Conservation (phyloP, 1,284 basidiomycete genomes). For the Naganishia liquefaciens region DNA sequence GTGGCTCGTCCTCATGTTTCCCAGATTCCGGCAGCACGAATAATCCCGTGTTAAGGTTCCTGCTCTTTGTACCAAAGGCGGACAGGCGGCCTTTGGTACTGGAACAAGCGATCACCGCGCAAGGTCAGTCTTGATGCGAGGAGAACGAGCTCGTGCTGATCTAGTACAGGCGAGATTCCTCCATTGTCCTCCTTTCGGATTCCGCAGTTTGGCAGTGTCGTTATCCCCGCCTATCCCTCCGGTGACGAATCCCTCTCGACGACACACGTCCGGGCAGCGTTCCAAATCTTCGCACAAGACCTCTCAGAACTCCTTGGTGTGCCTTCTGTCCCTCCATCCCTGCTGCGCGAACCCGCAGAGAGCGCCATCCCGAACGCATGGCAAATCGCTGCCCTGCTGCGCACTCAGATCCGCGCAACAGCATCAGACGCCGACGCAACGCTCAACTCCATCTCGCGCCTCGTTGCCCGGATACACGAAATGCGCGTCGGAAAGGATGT, state of each 20-base stretch:
- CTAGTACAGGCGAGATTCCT: conserved; percentile 2
- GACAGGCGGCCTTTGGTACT: conserved; percentile 25
- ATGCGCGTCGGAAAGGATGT: conserved; percentile 85
- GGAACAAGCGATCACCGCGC: neutral
- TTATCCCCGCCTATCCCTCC: conserved; percentile 66
- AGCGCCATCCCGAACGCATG: conserved; percentile 57
- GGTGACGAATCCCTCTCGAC: conserved; percentile 38
- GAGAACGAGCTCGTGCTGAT: neutral
- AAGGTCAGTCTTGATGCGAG: neutral
- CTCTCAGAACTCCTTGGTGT: conserved; percentile 77
- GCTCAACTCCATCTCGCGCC: conserved; percentile 72
- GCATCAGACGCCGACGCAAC: conserved; percentile 68
- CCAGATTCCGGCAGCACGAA: conserved; percentile 62
- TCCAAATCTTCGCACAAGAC: conserved; percentile 73
- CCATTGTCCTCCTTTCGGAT: conserved; percentile 65
- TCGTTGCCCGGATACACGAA: conserved; percentile 79
- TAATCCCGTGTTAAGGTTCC: conserved; percentile 88
- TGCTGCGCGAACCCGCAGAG: conserved; percentile 1
- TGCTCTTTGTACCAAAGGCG: conserved; percentile 81
- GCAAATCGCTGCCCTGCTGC: conserved; percentile 76
- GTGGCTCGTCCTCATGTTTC: neutral
- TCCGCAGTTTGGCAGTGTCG: conserved; percentile 93
- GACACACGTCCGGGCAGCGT: conserved; percentile 60
- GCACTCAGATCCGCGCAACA: conserved; percentile 72
- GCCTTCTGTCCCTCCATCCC: conserved; percentile 60